A percentile compares a stretch with the other conserved stretches of the same genome.
These are phyloP conservation scores for Aschersonia sp. DNA, from an alignment of 2,329 filamentous ascomycete genomes.

Conservation along the genomic window DNA sequence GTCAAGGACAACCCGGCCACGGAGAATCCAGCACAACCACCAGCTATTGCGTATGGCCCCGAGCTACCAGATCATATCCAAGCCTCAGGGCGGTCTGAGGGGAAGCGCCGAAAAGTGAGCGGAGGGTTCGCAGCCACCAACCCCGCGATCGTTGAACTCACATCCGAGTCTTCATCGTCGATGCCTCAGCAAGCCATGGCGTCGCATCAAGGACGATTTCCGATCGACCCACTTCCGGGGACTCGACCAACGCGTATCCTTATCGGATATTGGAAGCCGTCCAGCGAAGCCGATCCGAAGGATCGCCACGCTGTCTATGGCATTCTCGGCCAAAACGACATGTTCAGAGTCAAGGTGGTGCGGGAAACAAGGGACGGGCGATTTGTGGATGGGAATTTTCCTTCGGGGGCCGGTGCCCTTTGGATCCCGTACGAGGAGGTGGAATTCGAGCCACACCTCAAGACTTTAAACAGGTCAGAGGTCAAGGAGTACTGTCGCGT, in stretches of 20 bases:
- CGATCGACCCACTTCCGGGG: constrained; percentile 30
- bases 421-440: constrained; percentile 52
- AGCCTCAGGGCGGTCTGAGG: constrained; percentile 18
- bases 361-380: constrained; percentile 46
- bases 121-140: constrained; percentile 19
- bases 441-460: constrained; percentile 39
- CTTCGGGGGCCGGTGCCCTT: constrained; percentile 40
- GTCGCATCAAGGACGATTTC: constrained; percentile 7
- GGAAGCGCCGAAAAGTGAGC: constrained; percentile 33
- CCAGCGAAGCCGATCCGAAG: constrained; percentile 26
- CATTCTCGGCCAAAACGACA: constrained; percentile 46
- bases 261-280: constrained; percentile 44
- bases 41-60: constrained; percentile 34
- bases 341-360: constrained; percentile 49
- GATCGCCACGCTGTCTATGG: constrained; percentile 50
- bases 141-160: constrained; percentile 9
- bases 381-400: constrained; percentile 44
- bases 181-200: constrained; percentile 9
- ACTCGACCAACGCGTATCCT: constrained; percentile 42
- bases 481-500: constrained; percentile 51
- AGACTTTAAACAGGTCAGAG: constrained; percentile 34
- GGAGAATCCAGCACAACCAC: constrained; percentile 26
- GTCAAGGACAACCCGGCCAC: constrained; percentile 26
- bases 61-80: constrained; percentile 29
- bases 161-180: constrained; percentile 4